Evolutionary conservation across 2,329 filamentous ascomycete species (phyloP).

Genomic region (Trichoderma atrobrunneum): DNA sequence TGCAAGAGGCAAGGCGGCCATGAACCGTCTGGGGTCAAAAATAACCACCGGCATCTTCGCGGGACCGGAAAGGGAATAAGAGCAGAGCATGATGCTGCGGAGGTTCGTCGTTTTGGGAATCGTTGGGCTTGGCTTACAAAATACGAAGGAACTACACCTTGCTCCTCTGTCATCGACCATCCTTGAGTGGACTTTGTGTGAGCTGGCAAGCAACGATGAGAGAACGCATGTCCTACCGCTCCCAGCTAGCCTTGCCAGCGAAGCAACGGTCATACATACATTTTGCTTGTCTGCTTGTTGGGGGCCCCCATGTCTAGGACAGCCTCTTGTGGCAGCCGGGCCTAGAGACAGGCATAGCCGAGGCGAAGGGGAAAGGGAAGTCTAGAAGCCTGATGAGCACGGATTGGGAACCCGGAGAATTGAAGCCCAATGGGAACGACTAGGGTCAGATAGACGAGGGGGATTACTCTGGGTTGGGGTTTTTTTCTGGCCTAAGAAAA

Average conservation of each 20-base stretch:
- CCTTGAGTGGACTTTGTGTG: constrained; percentile 4
- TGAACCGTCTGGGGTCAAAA: not conserved
- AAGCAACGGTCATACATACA: constrained; percentile 2
- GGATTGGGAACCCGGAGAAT: constrained; percentile 8
- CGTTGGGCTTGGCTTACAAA: not conserved
- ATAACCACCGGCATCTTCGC: not conserved
- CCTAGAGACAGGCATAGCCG: not conserved
- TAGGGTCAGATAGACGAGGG: not conserved
- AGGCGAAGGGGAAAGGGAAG: not conserved
- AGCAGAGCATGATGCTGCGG: not conserved
- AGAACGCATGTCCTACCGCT: not conserved
- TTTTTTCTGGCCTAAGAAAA: not conserved
- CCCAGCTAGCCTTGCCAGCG: constrained; percentile 17
- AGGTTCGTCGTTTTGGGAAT: not conserved
- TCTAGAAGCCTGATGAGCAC: constrained; percentile 1
- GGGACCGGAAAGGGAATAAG: not conserved
- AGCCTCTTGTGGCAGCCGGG: not conserved
- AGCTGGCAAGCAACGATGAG: constrained; percentile 13
- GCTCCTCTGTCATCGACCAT: not conserved
- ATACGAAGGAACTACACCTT: not conserved
- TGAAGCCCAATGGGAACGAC: constrained; percentile 19
- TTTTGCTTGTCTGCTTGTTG: not conserved
- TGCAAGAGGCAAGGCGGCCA: constrained; percentile 7
- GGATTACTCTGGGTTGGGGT: not conserved
- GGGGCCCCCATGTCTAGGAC: not conserved